Conservation (phyloP, 1,139 yeast genomes). For the Hemisphaericaspora xylanilytica region DNA sequence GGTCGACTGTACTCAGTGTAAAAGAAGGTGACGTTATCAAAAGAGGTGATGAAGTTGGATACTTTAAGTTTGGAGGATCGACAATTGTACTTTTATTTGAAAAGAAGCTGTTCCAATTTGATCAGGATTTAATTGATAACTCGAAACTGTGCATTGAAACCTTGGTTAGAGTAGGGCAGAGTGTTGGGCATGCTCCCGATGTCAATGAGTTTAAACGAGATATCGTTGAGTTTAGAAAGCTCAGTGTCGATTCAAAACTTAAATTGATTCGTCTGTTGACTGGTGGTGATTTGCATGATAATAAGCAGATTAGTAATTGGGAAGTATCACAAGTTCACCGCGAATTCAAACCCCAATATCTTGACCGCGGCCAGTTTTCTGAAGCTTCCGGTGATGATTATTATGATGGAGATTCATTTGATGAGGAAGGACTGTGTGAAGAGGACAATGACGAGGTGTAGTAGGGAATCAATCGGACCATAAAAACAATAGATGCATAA, state of each 20-base stretch:
- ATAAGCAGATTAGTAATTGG: slow-evolving; percentile 38
- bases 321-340: slow-evolving; percentile 30
- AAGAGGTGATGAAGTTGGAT: slow-evolving; percentile 86
- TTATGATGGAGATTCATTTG: slow-evolving; percentile 15
- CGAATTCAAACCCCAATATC: slow-evolving; percentile 6
- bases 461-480: no score
- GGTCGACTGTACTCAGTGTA: slow-evolving; percentile 77
- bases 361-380: slow-evolving; percentile 19
- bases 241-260: slow-evolving; percentile 48
- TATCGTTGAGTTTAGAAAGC: slow-evolving; percentile 44
- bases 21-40: slow-evolving; percentile 54
- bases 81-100: slow-evolving; percentile 64
- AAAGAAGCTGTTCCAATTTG: slow-evolving; percentile 48
- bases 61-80: slow-evolving; percentile 94
- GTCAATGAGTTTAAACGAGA: slow-evolving; percentile 50
- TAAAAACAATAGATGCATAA: no score
- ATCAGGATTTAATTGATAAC: slow-evolving; percentile 68
- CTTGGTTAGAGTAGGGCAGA: slow-evolving; percentile 83
- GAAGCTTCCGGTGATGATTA: slow-evolving; percentile 9
- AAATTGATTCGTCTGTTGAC: slow-evolving; percentile 62
- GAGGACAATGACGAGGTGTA: not conserved
- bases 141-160: slow-evolving; percentile 76
- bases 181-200: slow-evolving; percentile 72
- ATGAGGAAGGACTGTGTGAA: slow-evolving; percentile 13
- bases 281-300: slow-evolving; percentile 45